Evolutionary conservation across 78 protist species (phyloP), one percentile per base, ranked within the genome.

Genomic region (Dictyostelium brefeldianum): DNA sequence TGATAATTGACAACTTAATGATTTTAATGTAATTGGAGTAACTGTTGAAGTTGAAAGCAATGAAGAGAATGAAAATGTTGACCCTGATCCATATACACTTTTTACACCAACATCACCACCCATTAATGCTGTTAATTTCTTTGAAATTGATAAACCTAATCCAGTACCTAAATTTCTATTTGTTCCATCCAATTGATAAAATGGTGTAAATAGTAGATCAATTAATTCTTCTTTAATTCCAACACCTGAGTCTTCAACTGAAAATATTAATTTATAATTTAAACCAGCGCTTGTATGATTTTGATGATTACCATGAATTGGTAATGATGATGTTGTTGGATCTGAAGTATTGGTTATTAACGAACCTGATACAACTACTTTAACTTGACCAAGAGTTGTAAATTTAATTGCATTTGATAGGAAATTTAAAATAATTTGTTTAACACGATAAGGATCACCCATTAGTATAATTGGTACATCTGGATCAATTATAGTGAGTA

Each of bases 161-260:
- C 96, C 96, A 8, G 96, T 89, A 18, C 96, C 96, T 18, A 84
- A 87, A 48, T 78, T 59, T 22, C 90, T 46, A 10, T 59, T 43
- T 25, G 74, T 27, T 3, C 43, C 43, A 9, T 62, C 89, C 12
- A 91, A 27, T 51, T 91, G 95, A 57, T 78, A 29, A 59, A 91
- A 91, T 51, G 89, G 70, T 18, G 64, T 75, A 71, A 91, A 91
- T 22, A 91, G 53, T 10, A 47, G 9, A 20, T 43, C 64, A 12
- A 74, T 51, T 22, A 54, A 25, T 15, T 67, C 90, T 8, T 46
- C 29, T 43, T 81, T 79, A 3, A 91, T 91, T 25, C 95, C 95
- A 27, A 91, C 83, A 47, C 95, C 95, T 31, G 84, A 65, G 12
- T 91, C 95, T 48, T 83, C 84, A 31, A 91, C 90, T 17, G 74